These are phyloP conservation scores for Aotearoamyces nothofagi DNA, from an alignment of 2,329 filamentous ascomycete genomes.

Conservation along the genomic window DNA sequence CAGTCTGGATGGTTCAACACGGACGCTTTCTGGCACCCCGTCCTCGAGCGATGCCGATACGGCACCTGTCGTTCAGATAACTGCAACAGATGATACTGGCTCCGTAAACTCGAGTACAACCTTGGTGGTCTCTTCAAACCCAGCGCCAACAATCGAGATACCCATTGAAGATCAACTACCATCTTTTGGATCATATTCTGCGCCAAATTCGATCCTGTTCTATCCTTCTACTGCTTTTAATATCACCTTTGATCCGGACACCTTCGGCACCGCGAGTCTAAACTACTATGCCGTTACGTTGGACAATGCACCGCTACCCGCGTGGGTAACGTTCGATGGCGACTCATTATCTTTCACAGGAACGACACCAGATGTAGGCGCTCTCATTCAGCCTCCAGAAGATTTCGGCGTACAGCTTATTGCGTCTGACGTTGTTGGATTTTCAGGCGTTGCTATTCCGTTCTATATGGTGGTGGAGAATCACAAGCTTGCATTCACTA, in stretches of 20 bases:
- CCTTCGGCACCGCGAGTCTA: slow-evolving; percentile 43
- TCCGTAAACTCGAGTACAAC: slow-evolving; percentile 50
- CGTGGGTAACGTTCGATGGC: slow-evolving; percentile 68
- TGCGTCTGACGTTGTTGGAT: slow-evolving; percentile 68
- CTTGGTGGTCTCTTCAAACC: slow-evolving; percentile 49
- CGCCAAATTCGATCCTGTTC: slow-evolving; percentile 41
- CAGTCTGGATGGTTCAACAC: slow-evolving; percentile 45
- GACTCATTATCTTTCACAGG: slow-evolving; percentile 52
- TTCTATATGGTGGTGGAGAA: slow-evolving; percentile 62
- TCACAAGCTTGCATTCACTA: slow-evolving; percentile 51
- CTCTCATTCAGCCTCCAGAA: slow-evolving; percentile 52
- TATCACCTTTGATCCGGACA: slow-evolving; percentile 37
- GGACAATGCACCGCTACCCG: slow-evolving; percentile 69
- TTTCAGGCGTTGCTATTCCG: slow-evolving; percentile 45
- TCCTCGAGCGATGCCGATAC: slow-evolving; percentile 34
- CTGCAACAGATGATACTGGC: slow-evolving; percentile 52
- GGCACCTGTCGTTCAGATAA: slow-evolving; percentile 48
- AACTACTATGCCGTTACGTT: slow-evolving; percentile 66
- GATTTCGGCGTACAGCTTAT: slow-evolving; percentile 58
- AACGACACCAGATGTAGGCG: slow-evolving; percentile 47
- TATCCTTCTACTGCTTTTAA: slow-evolving; percentile 36
- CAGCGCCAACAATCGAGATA: slow-evolving; percentile 35
- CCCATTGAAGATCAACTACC: slow-evolving; percentile 43
- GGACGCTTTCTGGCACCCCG: slow-evolving; percentile 60
- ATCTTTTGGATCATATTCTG: slow-evolving; percentile 40